A percentile compares a stretch with the other conserved stretches of the same genome.
phyloP scores from a whole-genome alignment of 441 rosid genomes.

The Adansonia grandidieri region DNA sequence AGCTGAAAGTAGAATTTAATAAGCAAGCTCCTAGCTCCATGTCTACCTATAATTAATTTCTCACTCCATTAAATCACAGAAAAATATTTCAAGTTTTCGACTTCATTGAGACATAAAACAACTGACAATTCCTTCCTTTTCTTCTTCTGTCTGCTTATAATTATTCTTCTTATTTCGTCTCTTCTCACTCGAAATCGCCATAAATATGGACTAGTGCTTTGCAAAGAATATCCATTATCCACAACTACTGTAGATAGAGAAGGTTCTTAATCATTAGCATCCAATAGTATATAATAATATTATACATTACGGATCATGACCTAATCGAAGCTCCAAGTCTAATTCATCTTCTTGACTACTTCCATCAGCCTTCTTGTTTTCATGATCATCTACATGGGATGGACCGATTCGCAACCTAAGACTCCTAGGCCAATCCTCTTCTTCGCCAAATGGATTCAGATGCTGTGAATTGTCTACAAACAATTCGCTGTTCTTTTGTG shows the following conservation, averaged over 20 bases:
- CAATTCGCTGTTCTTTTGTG: constrained; percentile 23
- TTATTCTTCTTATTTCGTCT: neutral
- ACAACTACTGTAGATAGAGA: constrained; percentile 12
- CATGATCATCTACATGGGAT: constrained; percentile 26
- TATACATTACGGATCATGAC: constrained; percentile 36
- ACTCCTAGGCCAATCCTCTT: constrained; percentile 35
- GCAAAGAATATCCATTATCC: constrained; percentile 23
- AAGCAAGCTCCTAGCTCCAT: neutral
- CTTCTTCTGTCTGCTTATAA: constrained; percentile 8
- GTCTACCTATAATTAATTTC: neutral
- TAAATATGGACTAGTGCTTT: neutral
- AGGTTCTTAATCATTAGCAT: neutral
- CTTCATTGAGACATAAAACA: constrained; percentile 15
- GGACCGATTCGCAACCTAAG: constrained; percentile 36
- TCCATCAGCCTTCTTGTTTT: constrained; percentile 23
- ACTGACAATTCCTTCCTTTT: neutral
- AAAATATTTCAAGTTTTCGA: neutral
- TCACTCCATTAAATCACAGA: neutral
- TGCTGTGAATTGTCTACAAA: constrained; percentile 34
- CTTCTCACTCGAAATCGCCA: neutral
- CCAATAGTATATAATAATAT: neutral
- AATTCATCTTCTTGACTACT: constrained; percentile 36
- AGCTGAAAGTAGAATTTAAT: neutral
- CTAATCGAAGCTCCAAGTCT: constrained; percentile 54
- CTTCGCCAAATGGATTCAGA: constrained; percentile 38